Conservation (phyloP, 176 grass and related monocot species). For the Cenchrus fungigraminus region DNA sequence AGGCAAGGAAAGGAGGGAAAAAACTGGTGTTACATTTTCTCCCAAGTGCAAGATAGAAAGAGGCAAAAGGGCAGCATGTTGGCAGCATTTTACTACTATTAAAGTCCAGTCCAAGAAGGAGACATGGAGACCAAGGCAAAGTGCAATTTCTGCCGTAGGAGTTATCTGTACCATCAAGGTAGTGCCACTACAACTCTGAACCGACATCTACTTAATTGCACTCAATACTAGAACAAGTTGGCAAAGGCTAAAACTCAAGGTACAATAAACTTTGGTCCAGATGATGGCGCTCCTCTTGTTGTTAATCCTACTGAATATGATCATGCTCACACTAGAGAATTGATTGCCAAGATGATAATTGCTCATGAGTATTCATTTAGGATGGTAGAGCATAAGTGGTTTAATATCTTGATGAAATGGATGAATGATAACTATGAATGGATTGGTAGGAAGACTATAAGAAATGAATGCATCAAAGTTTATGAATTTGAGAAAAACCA, state of each 20-base stretch:
- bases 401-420: too few species aligned
- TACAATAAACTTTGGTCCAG: not conserved
- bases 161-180: not conserved
- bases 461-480: not conserved
- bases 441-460: not conserved
- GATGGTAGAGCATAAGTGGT: too few species aligned
- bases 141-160: not conserved
- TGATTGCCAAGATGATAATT: too few species aligned
- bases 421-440: not conserved
- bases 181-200: not conserved
- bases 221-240: not conserved
- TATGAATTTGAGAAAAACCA: not conserved
- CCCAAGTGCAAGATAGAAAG: not conserved
- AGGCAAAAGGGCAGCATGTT: not conserved
- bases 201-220: not conserved
- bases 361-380: too few species aligned
- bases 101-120: not conserved
- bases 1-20: not conserved
- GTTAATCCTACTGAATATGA: not conserved
- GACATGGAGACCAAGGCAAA: conserved; percentile 4
- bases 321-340: not conserved
- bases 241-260: not conserved
- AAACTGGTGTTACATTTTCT: not conserved
- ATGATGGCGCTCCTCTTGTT: not conserved
- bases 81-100: not conserved